phyloP scores from a whole-genome alignment of 139 green algal species.

The Spirogloea muscicola region DNA sequence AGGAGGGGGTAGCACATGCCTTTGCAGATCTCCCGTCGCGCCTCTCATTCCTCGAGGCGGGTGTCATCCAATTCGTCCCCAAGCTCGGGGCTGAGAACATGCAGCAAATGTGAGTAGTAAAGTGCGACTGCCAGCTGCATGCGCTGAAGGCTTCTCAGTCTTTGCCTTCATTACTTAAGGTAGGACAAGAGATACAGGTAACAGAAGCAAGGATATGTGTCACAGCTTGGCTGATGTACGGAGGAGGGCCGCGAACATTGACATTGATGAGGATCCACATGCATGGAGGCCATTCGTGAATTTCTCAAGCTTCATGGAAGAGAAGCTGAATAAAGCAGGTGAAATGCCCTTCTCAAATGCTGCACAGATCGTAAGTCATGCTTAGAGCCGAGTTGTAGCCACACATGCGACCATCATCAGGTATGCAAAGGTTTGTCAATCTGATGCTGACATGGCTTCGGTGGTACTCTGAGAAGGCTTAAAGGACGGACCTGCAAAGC shows the following conservation, averaged over 20 bases:
- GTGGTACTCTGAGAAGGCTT: too few relatives aligned
- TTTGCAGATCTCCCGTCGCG: constrained; percentile 7
- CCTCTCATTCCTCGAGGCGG: constrained; percentile 22
- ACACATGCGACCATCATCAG: too few relatives aligned
- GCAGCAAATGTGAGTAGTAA: constrained; percentile 5
- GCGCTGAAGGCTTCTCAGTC: background rate
- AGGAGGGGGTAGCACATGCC: constrained; percentile 10
- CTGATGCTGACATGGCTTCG: too few relatives aligned
- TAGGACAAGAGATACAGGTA: background rate
- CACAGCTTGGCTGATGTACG: constrained; percentile 14
- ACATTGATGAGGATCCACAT: constrained; percentile 25
- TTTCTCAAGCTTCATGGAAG: background rate
- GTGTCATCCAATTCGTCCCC: background rate
- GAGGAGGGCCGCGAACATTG: constrained; percentile 9
- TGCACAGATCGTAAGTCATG: too few relatives aligned
- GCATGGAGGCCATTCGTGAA: constrained; percentile 22
- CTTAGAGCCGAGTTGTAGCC: too few relatives aligned
- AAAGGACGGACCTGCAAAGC: too few relatives aligned
- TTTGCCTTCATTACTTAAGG: background rate
- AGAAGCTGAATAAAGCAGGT: constrained; percentile 17
- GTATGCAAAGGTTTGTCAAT: too few relatives aligned
- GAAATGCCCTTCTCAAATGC: too few relatives aligned
- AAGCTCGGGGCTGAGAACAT: constrained; percentile 23
- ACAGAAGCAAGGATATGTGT: background rate
- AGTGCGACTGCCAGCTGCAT: background rate